Conservation (phyloP, 306 rosid species). For the Corylus heterophylla region DNA sequence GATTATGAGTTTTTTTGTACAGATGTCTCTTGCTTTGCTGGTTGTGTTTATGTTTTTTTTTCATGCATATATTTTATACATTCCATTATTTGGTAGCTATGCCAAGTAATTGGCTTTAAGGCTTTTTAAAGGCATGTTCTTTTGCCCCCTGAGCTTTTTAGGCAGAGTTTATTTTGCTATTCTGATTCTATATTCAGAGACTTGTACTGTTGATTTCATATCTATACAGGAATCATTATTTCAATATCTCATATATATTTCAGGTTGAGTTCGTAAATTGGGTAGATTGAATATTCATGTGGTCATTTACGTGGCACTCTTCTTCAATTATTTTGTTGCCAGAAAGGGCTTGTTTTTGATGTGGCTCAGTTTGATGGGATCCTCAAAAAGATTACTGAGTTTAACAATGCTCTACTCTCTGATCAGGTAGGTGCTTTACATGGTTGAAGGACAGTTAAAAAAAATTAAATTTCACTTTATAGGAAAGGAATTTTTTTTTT, state of each 20-base stretch:
- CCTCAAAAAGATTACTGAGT: conserved; percentile 87
- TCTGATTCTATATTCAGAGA: neutral
- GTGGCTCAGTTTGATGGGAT: conserved; percentile 92
- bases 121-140: neutral
- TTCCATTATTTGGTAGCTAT: neutral
- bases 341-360: conserved; percentile 97
- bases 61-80: neutral
- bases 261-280: neutral
- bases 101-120: neutral
- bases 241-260: conserved; percentile 1
- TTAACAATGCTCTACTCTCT: conserved; percentile 61
- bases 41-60: neutral
- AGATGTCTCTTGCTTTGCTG: conserved; percentile 1
- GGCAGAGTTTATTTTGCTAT: neutral
- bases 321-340: conserved; percentile 39
- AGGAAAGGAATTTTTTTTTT: conserved; percentile 6
- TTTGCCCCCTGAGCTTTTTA: neutral
- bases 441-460: neutral
- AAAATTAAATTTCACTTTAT: conserved; percentile 13
- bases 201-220: neutral
- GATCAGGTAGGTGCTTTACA: conserved; percentile 57
- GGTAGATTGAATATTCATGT: conserved; percentile 4
- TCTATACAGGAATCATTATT: neutral
- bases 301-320: neutral
- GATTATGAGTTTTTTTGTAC: neutral